Conservation (phyloP, 2,329 filamentous ascomycete genomes). For the Sporothrix pallida region DNA sequence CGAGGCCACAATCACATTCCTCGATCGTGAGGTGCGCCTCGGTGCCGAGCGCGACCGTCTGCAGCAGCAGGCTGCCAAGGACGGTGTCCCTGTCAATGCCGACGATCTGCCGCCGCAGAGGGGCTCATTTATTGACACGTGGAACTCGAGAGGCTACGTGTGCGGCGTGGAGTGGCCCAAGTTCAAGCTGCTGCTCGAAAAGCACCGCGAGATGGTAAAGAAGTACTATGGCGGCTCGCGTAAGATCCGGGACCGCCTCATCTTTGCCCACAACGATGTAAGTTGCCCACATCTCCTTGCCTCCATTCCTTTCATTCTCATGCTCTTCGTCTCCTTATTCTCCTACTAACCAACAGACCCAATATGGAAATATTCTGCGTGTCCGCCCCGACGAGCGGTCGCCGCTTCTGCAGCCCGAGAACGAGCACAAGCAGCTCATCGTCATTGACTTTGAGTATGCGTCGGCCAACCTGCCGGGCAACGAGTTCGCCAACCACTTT, state of each 20-base stretch:
- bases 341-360: slow-evolving; percentile 65
- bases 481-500: slow-evolving; percentile 98
- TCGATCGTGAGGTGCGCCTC: slow-evolving; percentile 64
- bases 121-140: slow-evolving; percentile 50
- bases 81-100: neutral
- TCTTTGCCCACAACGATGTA: slow-evolving; percentile 98
- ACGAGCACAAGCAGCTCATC: slow-evolving; percentile 93
- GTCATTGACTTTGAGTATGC: slow-evolving; percentile 99
- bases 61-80: slow-evolving; percentile 41
- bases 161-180: slow-evolving; percentile 82
- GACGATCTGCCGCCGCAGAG: slow-evolving; percentile 7
- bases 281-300: slow-evolving; percentile 44
- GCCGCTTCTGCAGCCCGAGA: slow-evolving; percentile 83
- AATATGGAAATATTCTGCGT: slow-evolving; percentile 97
- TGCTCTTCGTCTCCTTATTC: no score
- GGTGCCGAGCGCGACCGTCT: slow-evolving; percentile 10
- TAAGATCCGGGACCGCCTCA: slow-evolving; percentile 73
- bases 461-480: slow-evolving; percentile 81
- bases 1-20: slow-evolving; percentile 60
- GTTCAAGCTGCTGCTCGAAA: slow-evolving; percentile 76
- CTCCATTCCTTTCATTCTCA: neutral
- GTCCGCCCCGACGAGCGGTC: slow-evolving; percentile 73
- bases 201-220: slow-evolving; percentile 77
- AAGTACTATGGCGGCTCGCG: slow-evolving; percentile 70
- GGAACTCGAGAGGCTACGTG: slow-evolving; percentile 75